Percentiles rank a stretch among this genome's conserved stretches.
These are phyloP conservation scores for Apophysomyces sp. DNA, from an alignment of 371 early-diverging fungal species.

Conservation along the genomic window DNA sequence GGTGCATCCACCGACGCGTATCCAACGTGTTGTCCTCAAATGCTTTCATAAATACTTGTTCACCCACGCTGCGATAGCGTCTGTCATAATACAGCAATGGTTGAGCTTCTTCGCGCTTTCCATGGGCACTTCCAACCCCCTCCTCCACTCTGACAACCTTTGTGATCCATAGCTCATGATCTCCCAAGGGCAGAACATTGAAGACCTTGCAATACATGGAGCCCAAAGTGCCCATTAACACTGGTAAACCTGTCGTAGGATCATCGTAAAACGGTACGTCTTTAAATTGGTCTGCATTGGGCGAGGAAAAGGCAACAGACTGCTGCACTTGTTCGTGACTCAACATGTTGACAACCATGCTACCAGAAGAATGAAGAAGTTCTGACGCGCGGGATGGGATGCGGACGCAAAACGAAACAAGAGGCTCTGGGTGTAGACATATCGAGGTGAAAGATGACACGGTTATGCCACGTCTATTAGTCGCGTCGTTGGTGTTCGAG, in stretches of 20 bases:
- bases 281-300: slow-evolving; percentile 53
- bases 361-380: slow-evolving; percentile 49
- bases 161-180: slow-evolving; percentile 71
- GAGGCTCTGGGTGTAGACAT: slow-evolving; percentile 62
- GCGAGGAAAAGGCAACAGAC: slow-evolving; percentile 66
- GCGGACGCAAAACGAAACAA: slow-evolving; percentile 66
- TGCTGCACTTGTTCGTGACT: slow-evolving; percentile 61
- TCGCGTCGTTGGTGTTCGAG: slow-evolving; percentile 32
- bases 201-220: slow-evolving; percentile 60
- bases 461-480: slow-evolving; percentile 62
- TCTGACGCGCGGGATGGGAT: slow-evolving; percentile 63
- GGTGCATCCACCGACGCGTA: slow-evolving; percentile 57
- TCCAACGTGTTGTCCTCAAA: slow-evolving; percentile 44
- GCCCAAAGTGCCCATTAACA: slow-evolving; percentile 61
- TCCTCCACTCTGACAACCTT: slow-evolving; percentile 59
- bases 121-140: slow-evolving; percentile 51
- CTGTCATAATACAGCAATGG: slow-evolving; percentile 69
- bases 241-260: slow-evolving; percentile 53
- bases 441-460: slow-evolving; percentile 72
- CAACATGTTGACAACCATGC: slow-evolving; percentile 66
- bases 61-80: slow-evolving; percentile 62
- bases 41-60: slow-evolving; percentile 56
- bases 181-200: slow-evolving; percentile 55
- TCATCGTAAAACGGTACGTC: slow-evolving; percentile 56
- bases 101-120: slow-evolving; percentile 41